Base-by-base conservation (phyloP, 139 green algal species). In the Closterium sp. region DNA sequence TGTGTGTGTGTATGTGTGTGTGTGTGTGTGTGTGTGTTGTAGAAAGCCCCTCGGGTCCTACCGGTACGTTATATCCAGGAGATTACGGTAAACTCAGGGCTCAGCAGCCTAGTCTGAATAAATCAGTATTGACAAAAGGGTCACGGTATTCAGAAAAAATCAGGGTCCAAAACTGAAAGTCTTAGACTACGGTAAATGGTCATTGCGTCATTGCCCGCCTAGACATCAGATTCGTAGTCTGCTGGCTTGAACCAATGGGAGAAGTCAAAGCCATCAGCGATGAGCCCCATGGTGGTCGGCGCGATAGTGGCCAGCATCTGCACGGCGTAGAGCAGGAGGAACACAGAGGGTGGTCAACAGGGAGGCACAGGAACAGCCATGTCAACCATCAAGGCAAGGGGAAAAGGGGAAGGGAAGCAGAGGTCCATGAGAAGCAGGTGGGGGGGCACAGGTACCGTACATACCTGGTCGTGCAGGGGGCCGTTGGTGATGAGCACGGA, bases 401-500 rank as follows among this genome's bases (percentile, higher is more conserved):
- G 31, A 91, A 1, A 38, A 38, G 32, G 32, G 32, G 32, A 38
- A 38, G 32, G 32, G 32, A 87, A 92, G 21, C 17, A 89, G 28
- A 13, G 5, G 86, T 27, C 17, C 86, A 42, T 28, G 19, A 89
- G 28, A 22, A 50, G 28, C 86, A 89, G 22, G 29, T 21, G 28
- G 27, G 38, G 28, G 9, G n/a, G 4, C 7, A 17, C 31, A n/a
- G 2, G 86, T 17, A 88, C 9, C 11, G n/a, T 32, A 22, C 89
- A 9, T 87, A 93, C 92, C 89, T 94, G 22, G 13, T 31, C 22
- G 62, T 94, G 89, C 13, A 94, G 42, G 9, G 42, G 27, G 4
- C 32, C 38, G 79, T 94, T 94, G 38, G 92, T 91, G 29, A 94
- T 94, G 50, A 96, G 34, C n/a, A 95, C 88, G 73, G 86, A 96